phyloP scores from a whole-genome alignment of 2,329 filamentous ascomycete genomes.

The Talaromyces pinophilus region DNA sequence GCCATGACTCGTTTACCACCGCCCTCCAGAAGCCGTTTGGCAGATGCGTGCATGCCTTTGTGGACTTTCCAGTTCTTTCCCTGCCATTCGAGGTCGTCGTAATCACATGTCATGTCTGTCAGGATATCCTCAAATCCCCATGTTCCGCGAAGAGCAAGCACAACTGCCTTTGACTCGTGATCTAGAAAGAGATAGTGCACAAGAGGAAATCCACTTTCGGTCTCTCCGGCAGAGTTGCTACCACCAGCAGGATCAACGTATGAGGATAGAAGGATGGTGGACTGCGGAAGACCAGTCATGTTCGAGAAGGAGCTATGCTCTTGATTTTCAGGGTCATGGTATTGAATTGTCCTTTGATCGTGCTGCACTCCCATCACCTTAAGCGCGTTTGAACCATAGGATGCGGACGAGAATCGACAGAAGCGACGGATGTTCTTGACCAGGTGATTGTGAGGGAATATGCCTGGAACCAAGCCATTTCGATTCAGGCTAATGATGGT shows the following conservation, averaged over 20 bases:
- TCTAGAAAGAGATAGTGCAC: conserved; percentile 74
- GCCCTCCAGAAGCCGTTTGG: conserved; percentile 66
- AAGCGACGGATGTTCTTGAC: conserved; percentile 50
- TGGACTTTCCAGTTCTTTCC: conserved; percentile 68
- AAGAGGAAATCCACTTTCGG: conserved; percentile 66
- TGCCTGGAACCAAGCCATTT: conserved; percentile 48
- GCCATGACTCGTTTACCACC: conserved; percentile 67
- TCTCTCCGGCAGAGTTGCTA: conserved; percentile 64
- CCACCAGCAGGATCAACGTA: conserved; percentile 70
- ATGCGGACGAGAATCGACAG: conserved; percentile 50
- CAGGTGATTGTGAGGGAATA: conserved; percentile 49
- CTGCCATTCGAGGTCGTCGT: conserved; percentile 62
- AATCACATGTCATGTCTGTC: conserved; percentile 73
- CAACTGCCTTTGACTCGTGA: conserved; percentile 69
- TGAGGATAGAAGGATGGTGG: conserved; percentile 63
- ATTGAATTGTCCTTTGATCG: conserved; percentile 34
- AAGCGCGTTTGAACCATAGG: conserved; percentile 50
- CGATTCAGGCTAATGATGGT: conserved; percentile 46
- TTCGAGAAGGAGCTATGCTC: conserved; percentile 50
- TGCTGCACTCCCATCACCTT: conserved; percentile 49
- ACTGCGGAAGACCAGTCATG: conserved; percentile 47
- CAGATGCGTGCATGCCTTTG: conserved; percentile 73
- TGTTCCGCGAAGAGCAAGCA: conserved; percentile 71
- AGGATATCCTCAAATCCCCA: conserved; percentile 73
- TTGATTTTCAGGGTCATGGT: conserved; percentile 38